A percentile compares a stretch with the other conserved stretches of the same genome.
These are phyloP conservation scores for Blastomyces gilchristii DNA, from an alignment of 2,329 filamentous ascomycete genomes.

Conservation along the genomic window DNA sequence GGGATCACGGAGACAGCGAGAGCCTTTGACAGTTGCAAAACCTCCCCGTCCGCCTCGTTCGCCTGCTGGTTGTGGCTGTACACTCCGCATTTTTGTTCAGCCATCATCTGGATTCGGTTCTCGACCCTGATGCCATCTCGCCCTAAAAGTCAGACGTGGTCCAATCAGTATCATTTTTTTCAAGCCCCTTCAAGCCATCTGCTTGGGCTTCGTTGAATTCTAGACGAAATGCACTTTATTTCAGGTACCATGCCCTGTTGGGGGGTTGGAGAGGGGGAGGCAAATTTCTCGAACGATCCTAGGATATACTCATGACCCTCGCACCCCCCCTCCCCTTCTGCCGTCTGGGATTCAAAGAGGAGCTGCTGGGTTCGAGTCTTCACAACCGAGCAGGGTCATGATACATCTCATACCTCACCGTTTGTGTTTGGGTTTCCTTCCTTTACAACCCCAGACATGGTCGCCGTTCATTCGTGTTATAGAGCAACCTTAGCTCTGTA, in stretches of 20 bases:
- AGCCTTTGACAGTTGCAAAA: neutral
- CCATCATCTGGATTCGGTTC: conserved; percentile 1
- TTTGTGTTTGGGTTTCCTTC: conserved; percentile 6
- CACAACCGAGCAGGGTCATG: conserved; percentile 2
- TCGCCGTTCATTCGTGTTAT: neutral
- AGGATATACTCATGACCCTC: conserved; percentile 3
- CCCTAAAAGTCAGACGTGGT: conserved; percentile 5
- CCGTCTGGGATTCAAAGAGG: neutral
- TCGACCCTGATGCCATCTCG: neutral
- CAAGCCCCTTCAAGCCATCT: conserved; percentile 1
- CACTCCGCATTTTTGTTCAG: neutral
- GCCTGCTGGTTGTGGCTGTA: neutral
- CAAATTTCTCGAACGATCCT: neutral
- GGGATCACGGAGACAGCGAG: neutral
- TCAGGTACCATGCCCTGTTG: neutral
- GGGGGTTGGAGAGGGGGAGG: neutral
- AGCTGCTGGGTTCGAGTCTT: neutral
- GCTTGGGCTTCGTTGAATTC: conserved; percentile 1
- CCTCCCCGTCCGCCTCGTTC: neutral
- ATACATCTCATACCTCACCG: neutral
- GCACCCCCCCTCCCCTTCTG: neutral
- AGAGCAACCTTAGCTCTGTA: conserved; percentile 4
- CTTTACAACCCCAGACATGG: conserved; percentile 5
- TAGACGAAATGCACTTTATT: neutral
- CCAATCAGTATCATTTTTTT: conserved; percentile 2